Conservation (phyloP, 257 asterid genomes). For the Solanum piurae region DNA sequence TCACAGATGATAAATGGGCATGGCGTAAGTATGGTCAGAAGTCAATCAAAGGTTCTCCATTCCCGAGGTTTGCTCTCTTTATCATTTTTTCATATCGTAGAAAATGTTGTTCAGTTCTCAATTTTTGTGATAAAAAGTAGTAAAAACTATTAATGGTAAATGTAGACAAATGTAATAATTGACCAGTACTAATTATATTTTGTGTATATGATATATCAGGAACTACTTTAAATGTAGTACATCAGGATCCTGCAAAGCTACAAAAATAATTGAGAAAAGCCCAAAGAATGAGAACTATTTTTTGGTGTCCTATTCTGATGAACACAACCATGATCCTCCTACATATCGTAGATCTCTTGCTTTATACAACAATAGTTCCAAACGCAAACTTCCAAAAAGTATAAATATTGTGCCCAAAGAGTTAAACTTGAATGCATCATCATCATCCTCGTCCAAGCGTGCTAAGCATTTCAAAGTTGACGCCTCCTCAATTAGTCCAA, state of each 20-base stretch:
- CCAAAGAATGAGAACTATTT: constrained; percentile 31
- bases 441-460: background rate
- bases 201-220: constrained; percentile 12
- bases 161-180: background rate
- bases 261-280: constrained; percentile 70
- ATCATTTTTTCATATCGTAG: too few species aligned
- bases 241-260: constrained; percentile 50
- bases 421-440: background rate
- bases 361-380: constrained; percentile 18
- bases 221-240: constrained; percentile 14
- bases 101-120: too few species aligned
- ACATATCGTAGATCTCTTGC: constrained; percentile 50
- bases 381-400: background rate
- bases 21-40: background rate
- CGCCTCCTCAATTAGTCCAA: background rate
- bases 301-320: constrained; percentile 55
- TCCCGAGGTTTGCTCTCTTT: background rate
- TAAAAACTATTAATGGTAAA: too few species aligned
- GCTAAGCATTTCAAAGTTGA: background rate
- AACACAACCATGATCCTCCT: constrained; percentile 63
- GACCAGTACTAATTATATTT: background rate
- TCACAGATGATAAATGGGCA: constrained; percentile 44
- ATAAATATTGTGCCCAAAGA: background rate
- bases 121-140: too few species aligned
- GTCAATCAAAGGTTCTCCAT: background rate